phyloP scores from a whole-genome alignment of 768 basidiomycete species.

The Galerina marginata region DNA sequence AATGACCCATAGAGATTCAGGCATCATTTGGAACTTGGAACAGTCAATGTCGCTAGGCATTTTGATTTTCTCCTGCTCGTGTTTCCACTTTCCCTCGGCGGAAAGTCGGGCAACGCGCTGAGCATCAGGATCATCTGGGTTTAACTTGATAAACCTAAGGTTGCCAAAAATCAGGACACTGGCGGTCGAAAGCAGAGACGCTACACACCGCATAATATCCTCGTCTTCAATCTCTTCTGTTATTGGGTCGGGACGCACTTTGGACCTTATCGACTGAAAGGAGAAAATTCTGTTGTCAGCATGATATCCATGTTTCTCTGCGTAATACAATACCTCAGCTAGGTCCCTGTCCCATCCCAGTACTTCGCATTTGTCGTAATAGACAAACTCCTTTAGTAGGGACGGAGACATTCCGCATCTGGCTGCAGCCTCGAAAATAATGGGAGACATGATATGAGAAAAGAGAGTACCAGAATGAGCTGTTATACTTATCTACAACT shows the following conservation, averaged over 20 bases:
- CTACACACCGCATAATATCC: neutral
- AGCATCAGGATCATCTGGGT: neutral
- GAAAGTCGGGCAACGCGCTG: neutral
- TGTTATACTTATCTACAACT: too few species aligned
- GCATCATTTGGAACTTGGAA: too few species aligned
- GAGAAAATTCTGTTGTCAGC: neutral
- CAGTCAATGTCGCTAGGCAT: too few species aligned
- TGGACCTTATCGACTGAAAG: neutral
- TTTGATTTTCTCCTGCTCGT: too few species aligned
- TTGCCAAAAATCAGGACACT: neutral
- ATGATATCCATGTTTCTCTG: too few species aligned
- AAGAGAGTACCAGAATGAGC: too few species aligned
- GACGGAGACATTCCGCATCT: too few species aligned
- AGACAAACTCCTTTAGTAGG: too few species aligned
- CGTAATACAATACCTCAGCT: neutral
- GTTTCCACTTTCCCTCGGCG: neutral
- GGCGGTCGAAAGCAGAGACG: neutral
- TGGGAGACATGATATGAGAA: too few species aligned
- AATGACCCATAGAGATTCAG: too few species aligned
- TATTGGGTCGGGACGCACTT: neutral
- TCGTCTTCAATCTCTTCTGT: neutral
- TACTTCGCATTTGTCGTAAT: too few species aligned
- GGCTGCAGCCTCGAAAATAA: too few species aligned
- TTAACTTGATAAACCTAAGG: neutral
- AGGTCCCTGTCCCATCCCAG: neutral